phyloP scores from a whole-genome alignment of 2,329 filamentous ascomycete genomes.

The Fusarium equiseti region DNA sequence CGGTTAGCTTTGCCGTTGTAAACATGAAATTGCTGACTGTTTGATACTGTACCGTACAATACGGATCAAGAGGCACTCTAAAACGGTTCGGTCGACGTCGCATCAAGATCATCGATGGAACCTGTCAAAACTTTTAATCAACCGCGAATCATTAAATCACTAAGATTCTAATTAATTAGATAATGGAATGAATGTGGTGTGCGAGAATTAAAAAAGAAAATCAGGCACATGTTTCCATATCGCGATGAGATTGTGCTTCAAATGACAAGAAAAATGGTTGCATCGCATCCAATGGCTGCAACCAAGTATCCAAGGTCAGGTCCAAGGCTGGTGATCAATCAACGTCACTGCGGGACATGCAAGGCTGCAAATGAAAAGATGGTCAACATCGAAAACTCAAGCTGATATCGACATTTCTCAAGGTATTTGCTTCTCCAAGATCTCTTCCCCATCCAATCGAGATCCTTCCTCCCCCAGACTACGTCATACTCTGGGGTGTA shows the following conservation, averaged over 20 bases:
- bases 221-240: conserved; percentile 25
- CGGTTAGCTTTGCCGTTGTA: neutral
- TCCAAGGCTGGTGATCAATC: conserved; percentile 27
- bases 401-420: conserved; percentile 22
- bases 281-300: neutral
- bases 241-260: conserved; percentile 7
- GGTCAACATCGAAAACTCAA: conserved; percentile 20
- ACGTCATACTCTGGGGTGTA: conserved; percentile 45
- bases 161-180: neutral
- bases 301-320: conserved; percentile 1
- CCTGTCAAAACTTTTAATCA: conserved; percentile 1
- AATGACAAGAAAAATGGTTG: neutral
- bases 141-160: neutral
- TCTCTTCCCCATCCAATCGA: conserved; percentile 32
- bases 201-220: conserved; percentile 12
- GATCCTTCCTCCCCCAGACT: conserved; percentile 34
- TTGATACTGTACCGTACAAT: neutral
- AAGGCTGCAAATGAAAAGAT: conserved; percentile 24
- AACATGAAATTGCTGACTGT: neutral
- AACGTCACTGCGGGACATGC: conserved; percentile 35
- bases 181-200: conserved; percentile 17
- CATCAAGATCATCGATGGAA: conserved; percentile 13
- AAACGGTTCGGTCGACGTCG: conserved; percentile 12
- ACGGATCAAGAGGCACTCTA: neutral
- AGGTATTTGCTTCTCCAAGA: conserved; percentile 7